These are phyloP conservation scores for Calvatia gigantea DNA, from an alignment of 768 basidiomycete species.

Conservation along the genomic window DNA sequence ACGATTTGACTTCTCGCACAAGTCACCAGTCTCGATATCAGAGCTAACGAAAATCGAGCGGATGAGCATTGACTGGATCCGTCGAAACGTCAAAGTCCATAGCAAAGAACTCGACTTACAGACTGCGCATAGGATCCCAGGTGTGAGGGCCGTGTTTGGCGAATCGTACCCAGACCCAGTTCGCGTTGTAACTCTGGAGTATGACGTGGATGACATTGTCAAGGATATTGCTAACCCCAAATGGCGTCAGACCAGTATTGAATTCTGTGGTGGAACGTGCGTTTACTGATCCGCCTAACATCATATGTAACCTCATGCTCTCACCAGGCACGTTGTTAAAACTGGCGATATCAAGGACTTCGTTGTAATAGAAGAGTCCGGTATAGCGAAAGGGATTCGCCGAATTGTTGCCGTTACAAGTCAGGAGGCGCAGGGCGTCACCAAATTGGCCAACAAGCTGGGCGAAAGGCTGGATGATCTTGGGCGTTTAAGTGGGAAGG, in stretches of 20 bases:
- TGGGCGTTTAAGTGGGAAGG: slow-evolving; percentile 60
- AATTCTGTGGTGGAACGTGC: slow-evolving; percentile 98
- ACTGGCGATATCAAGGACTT: slow-evolving; percentile 98
- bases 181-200: slow-evolving; percentile 89
- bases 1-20: slow-evolving; percentile 98
- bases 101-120: slow-evolving; percentile 81
- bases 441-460: slow-evolving; percentile 61
- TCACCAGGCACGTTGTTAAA: slow-evolving; percentile 80
- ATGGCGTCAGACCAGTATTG: slow-evolving; percentile 89
- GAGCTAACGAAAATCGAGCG: slow-evolving; percentile 83
- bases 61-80: slow-evolving; percentile 87
- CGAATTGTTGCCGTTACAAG: slow-evolving; percentile 94
- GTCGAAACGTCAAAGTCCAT: slow-evolving; percentile 82
- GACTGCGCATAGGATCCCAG: slow-evolving; percentile 84
- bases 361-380: slow-evolving; percentile 91
- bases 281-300: slow-evolving; percentile 26
- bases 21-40: slow-evolving; percentile 70
- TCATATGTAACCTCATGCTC: neutral
- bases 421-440: slow-evolving; percentile 84
- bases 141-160: slow-evolving; percentile 94
- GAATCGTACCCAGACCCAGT: slow-evolving; percentile 98
- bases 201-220: slow-evolving; percentile 80
- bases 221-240: slow-evolving; percentile 84
- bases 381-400: slow-evolving; percentile 97
- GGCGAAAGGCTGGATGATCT: slow-evolving; percentile 59